Conservation (phyloP, 371 early-diverging fungal species). For the Mortierella sp. region DNA sequence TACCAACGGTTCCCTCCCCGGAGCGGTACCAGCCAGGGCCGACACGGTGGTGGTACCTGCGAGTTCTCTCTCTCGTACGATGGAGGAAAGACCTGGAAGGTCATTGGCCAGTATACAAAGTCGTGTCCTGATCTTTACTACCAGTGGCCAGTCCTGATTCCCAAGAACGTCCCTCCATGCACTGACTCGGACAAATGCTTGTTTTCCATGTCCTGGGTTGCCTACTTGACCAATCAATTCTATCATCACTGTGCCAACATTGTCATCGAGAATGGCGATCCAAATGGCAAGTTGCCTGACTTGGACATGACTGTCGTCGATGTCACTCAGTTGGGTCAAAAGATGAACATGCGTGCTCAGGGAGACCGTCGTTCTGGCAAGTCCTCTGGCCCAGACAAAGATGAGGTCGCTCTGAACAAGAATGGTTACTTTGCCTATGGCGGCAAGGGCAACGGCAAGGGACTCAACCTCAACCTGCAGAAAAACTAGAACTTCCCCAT, state of each 20-base stretch:
- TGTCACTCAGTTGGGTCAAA: slow-evolving; percentile 13
- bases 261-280: slow-evolving; percentile 16
- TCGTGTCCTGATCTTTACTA: slow-evolving; percentile 51
- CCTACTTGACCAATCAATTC: slow-evolving; percentile 32
- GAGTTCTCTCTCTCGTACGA: slow-evolving; percentile 73
- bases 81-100: slow-evolving; percentile 65
- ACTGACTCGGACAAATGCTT: slow-evolving; percentile 24
- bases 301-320: slow-evolving; percentile 27
- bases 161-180: slow-evolving; percentile 22
- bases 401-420: slow-evolving; percentile 13
- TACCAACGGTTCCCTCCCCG: slow-evolving; percentile 14
- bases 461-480: slow-evolving; percentile 18
- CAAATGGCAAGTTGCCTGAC: slow-evolving; percentile 12
- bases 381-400: slow-evolving; percentile 24
- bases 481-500: background rate
- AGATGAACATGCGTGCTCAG: slow-evolving; percentile 1
- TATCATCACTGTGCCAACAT: slow-evolving; percentile 53
- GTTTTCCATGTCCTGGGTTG: slow-evolving; percentile 23
- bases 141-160: slow-evolving; percentile 25
- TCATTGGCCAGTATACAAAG: slow-evolving; percentile 53
- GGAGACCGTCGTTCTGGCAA: slow-evolving; percentile 13
- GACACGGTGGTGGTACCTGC: slow-evolving; percentile 70
- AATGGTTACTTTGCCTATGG: slow-evolving; percentile 26
- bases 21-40: slow-evolving; percentile 6
- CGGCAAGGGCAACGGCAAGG: slow-evolving; percentile 20